Base-by-base conservation (phyloP, 176 grass and related monocot species). In the Bonia amplexicaulis region DNA sequence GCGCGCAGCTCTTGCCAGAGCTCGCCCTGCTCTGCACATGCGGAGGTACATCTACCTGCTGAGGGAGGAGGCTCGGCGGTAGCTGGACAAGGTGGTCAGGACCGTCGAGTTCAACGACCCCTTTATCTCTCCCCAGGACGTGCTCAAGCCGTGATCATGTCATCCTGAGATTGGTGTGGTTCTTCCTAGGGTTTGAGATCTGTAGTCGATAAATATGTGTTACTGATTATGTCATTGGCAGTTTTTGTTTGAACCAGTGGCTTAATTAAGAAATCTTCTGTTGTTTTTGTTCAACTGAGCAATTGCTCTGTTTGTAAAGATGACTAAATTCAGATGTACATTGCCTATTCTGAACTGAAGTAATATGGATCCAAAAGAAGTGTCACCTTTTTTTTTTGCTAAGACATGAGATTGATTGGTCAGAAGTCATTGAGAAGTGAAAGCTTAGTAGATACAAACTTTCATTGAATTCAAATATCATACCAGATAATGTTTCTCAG, bases 91-190 rank as follows among this genome's bases (percentile, higher is more conserved):
- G 83, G 47, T 86, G 25, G 78, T 78, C n/a, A 76, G 26, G 78
- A 86, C 88, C 4, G 83, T 90, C 19, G 69, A 71, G 64, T 90
- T 90, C 88, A 78, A 90, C 72, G 78, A 90, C 47, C 78, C 83
- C 12, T 71, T 57, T 78, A 57, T 86, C 65, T 78, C 65, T 37
- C 78, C 66, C 9, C 22, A 27, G 65, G 60, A 62, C 45, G 53
- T 41, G 33, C 64, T 86, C 78, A 82, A 86, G 57, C 31, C 52
- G 19, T 22, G 29, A 83, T 68, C 7, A 42, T 71, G 55, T 44
- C 17, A 27, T 71, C 9, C 6, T 33, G 68, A 73, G 16, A 82
- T 9, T 46, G 9, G 2, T 72, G 11, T 53, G n/a, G 29, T 37
- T 80, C 47, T 52, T 40, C 5, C 45, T 66, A 66, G 55, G 20